Evolutionary conservation across 2,329 filamentous ascomycete genomes (phyloP).

Genomic region (Sporothrix pseudoabietina): DNA sequence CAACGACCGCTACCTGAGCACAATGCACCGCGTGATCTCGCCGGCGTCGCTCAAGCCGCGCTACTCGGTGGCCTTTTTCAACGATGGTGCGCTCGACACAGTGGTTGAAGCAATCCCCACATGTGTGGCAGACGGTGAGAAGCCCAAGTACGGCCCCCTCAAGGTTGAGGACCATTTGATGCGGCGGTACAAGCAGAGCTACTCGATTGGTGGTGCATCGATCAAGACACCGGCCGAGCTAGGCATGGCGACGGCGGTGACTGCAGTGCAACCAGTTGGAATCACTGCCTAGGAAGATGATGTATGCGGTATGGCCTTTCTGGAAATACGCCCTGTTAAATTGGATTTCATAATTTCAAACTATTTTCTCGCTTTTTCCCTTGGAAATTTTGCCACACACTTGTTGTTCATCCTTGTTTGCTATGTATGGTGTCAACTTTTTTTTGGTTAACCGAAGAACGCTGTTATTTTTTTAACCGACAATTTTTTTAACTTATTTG

Average conservation of each 20-base stretch:
- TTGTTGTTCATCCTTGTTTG: background rate
- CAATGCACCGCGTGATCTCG: slow-evolving; percentile 59
- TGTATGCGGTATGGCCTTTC: background rate
- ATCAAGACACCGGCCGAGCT: slow-evolving; percentile 22
- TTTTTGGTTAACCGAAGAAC: too few relatives aligned
- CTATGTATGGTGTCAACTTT: too few relatives aligned
- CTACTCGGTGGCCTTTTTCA: slow-evolving; percentile 59
- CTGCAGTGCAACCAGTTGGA: background rate
- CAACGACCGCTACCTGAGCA: slow-evolving; percentile 56
- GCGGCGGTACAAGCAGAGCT: slow-evolving; percentile 39
- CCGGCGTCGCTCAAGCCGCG: slow-evolving; percentile 49
- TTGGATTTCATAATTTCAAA: background rate
- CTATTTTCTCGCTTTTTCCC: background rate
- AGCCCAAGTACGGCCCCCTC: slow-evolving; percentile 40
- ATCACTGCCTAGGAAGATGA: background rate
- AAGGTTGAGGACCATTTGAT: slow-evolving; percentile 42
- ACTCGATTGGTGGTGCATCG: slow-evolving; percentile 29
- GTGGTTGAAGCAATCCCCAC: slow-evolving; percentile 44
- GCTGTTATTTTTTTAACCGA: too few relatives aligned
- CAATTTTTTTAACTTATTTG: too few relatives aligned
- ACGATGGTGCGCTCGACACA: slow-evolving; percentile 46
- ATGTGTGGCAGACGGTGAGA: slow-evolving; percentile 41
- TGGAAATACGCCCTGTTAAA: background rate
- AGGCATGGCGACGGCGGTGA: background rate
- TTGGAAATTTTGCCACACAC: background rate